Percentiles rank a stretch among this genome's conserved stretches.
These are phyloP conservation scores for Umbelopsis isabellina DNA, from an alignment of 192 early-diverging fungal species.

Conservation along the genomic window DNA sequence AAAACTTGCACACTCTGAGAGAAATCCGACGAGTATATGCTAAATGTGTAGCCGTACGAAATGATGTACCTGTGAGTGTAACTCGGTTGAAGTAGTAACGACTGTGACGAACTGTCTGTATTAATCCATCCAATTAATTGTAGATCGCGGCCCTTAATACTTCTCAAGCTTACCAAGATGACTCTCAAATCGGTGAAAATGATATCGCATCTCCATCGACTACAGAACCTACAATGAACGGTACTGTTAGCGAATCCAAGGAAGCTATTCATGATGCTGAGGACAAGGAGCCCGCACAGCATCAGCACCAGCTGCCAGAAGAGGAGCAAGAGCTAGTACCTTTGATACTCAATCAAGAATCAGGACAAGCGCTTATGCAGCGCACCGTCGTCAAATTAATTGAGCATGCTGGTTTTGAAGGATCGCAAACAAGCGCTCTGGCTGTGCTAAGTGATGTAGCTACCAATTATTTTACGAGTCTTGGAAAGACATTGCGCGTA, in stretches of 20 bases:
- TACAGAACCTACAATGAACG: not conserved
- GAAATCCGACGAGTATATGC: slow-evolving; percentile 48
- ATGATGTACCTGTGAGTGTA: slow-evolving; percentile 43
- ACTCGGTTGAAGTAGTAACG: not conserved
- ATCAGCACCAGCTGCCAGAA: not conserved
- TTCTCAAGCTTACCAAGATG: slow-evolving; percentile 7
- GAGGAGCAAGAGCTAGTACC: slow-evolving; percentile 48
- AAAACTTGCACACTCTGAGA: slow-evolving; percentile 44
- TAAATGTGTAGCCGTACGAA: slow-evolving; percentile 46
- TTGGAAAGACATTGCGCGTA: slow-evolving; percentile 78
- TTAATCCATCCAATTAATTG: not conserved
- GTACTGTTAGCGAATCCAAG: not conserved
- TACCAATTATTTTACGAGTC: slow-evolving; percentile 78
- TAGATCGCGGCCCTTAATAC: slow-evolving; percentile 2
- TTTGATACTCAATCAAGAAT: slow-evolving; percentile 54
- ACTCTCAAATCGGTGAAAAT: not conserved
- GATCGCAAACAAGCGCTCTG: slow-evolving; percentile 65
- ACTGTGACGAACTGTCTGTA: not conserved
- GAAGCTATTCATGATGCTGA: not conserved
- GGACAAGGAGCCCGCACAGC: not conserved
- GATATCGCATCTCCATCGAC: not conserved
- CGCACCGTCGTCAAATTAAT: slow-evolving; percentile 70
- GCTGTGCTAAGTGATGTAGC: slow-evolving; percentile 78
- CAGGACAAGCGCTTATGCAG: slow-evolving; percentile 63
- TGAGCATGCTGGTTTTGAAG: slow-evolving; percentile 90